Base-by-base conservation (phyloP, 2,329 filamentous ascomycete species). In the Ambrosiella beaveri region DNA sequence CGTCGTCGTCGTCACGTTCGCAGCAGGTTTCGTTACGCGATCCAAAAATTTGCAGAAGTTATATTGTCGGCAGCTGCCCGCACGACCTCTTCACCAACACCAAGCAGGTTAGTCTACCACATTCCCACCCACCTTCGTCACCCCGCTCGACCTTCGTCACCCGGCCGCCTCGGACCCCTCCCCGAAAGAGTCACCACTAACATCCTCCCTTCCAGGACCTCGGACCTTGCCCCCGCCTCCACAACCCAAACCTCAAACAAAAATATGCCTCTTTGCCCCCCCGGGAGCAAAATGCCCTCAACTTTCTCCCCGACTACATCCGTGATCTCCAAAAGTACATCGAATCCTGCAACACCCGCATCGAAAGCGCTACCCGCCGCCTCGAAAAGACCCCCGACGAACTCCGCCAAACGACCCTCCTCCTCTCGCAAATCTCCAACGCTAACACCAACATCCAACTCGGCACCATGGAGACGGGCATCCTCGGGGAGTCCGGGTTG, bases 31-130 rank as follows among this genome's bases (percentile, higher is more conserved):
- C 85, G 63, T 85, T 98, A 65, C 93, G 83, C 61, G 93, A 97
- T 70, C 79, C 86, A 57, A 96, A 95, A 72, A 87, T 95, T 65
- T 98, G 93, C 75, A 87, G 88, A 58, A 96, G 90, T 15, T 97
- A 91, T 70, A 80, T 98, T 54, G 89, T 81, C 62, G 93, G 93
- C 65, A 94, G 88, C 60, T 98, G 93, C 70, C 93, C 93, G 0
- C 91, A 97, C 75, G 93, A 98, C 69, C 88, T 98, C 67, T 98
- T 98, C 78, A 98, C 91, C 63, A 98, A 98, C 73, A 98, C 93
- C 51, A 97, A 96, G 74, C 90, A 97, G 60, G 59, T 61, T 15
- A 17, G 51, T 38, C 11, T 9, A 13, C 27, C n/a, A 35, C 11
- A 8, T 11, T 37, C 35, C n/a, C n/a, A 17, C 5, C 17, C 15